phyloP scores from a whole-genome alignment of 1,284 basidiomycete species.

The Hymenochaete sp. region DNA sequence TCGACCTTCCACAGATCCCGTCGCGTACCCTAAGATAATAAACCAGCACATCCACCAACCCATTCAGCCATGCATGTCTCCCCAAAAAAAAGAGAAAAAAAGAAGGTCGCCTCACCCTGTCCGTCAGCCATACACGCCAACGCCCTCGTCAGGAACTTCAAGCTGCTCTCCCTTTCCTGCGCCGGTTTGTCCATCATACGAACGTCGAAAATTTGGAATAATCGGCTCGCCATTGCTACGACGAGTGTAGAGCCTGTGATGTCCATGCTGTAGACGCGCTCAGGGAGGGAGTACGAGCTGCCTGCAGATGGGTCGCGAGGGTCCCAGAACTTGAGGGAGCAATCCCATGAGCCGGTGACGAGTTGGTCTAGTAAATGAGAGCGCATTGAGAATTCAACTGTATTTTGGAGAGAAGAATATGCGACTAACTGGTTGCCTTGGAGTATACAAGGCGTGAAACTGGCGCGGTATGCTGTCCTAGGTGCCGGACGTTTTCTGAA shows the following conservation, averaged over 20 bases:
- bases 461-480: slow-evolving; percentile 61
- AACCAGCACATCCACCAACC: background rate
- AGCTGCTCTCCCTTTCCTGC: slow-evolving; percentile 81
- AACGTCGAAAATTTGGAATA: slow-evolving; percentile 83
- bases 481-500: slow-evolving; percentile 49
- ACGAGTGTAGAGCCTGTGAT: slow-evolving; percentile 68
- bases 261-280: slow-evolving; percentile 80
- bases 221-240: slow-evolving; percentile 82
- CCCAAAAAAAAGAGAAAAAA: background rate
- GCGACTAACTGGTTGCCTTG: slow-evolving; percentile 40
- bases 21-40: slow-evolving; percentile 72
- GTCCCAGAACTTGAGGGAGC: slow-evolving; percentile 83
- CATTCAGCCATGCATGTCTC: background rate
- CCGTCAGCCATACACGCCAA: slow-evolving; percentile 90
- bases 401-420: background rate
- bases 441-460: slow-evolving; percentile 57
- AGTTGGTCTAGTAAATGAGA: slow-evolving; percentile 50
- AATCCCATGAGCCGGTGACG: slow-evolving; percentile 88
- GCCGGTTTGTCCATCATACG: slow-evolving; percentile 59
- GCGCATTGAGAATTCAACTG: slow-evolving; percentile 12
- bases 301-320: slow-evolving; percentile 52
- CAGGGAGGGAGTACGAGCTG: slow-evolving; percentile 66
- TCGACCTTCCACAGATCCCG: slow-evolving; percentile 89
- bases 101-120: slow-evolving; percentile 51
- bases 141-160: slow-evolving; percentile 92